Evolutionary conservation across 192 early-diverging fungal species (phyloP), one percentile per base, ranked within the genome.

Genomic region (Coemansia sp.): DNA sequence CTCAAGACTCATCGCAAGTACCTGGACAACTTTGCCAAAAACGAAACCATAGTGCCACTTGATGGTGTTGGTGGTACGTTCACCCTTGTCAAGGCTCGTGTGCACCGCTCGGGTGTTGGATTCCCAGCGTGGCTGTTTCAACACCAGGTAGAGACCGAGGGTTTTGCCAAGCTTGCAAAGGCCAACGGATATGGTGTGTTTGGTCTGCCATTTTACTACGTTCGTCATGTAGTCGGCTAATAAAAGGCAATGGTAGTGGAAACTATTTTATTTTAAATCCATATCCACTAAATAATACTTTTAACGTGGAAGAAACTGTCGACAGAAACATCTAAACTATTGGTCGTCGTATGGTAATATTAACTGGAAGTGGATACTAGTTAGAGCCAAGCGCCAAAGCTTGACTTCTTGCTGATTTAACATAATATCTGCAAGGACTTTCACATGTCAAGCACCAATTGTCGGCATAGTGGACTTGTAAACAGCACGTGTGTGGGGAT

Each of bases 121-220:
- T 92, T 91, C 55, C 90, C 91, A 0, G 68, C 87, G 1, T 85
- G 85, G 66, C 81, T 89, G 41, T 87, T 88, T 20, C 84, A 88
- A 34, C 91, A 91, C 64, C 84, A 88, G 62, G 87, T 92, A 6
- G 91, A 92, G 68, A 91, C 89, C 39, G 91, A 92, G 78, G 91
- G 90, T 1, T 80, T 92, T 69, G 91, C 89, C 15, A 92, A 89
- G 69, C 87, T 91, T 70, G 90, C 90, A 58, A 90, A 89, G 67
- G 86, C 75, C 0, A 58, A 87, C 41, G 90, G 90, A 0, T 91
- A 84, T 64, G 83, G 81, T 22, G 87, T 91, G 3, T 89, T 72
- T 71, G 91, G 91, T 0, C 77, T 89, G 49, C 91, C 91, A 1
- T 86, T 79, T 39, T 89, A 90, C 46, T 66, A 88, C 38, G 83